These are phyloP conservation scores for Prunus yedoensis DNA, from an alignment of 331 rosid species.

Conservation along the genomic window DNA sequence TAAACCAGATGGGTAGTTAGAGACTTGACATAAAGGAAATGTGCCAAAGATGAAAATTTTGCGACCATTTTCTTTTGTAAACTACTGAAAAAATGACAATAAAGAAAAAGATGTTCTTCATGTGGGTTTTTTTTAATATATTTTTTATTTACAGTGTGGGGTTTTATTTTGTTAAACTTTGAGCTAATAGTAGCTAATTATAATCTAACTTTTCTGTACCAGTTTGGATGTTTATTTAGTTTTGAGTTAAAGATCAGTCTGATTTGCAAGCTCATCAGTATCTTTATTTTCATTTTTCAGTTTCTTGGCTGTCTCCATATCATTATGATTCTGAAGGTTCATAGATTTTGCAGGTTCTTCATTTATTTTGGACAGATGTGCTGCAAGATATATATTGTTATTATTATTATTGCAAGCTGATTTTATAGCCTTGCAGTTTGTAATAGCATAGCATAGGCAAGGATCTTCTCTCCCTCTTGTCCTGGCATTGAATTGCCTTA, in stretches of 20 bases:
- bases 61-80: not conserved
- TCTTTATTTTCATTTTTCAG: not conserved
- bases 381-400: too few relatives aligned
- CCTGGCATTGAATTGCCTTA: conserved; percentile 2
- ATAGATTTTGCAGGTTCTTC: too few relatives aligned
- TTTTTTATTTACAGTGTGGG: not conserved
- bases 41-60: too few relatives aligned
- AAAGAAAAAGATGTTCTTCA: not conserved
- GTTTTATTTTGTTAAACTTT: not conserved
- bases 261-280: not conserved
- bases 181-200: conserved; percentile 1
- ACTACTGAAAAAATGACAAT: not conserved
- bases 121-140: too few relatives aligned
- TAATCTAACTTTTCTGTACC: not conserved
- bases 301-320: too few relatives aligned
- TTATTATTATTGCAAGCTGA: too few relatives aligned
- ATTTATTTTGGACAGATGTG: too few relatives aligned
- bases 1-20: too few relatives aligned
- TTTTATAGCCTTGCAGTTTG: too few relatives aligned
- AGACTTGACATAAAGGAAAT: too few relatives aligned
- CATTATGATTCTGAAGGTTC: too few relatives aligned
- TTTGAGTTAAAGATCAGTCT: not conserved
- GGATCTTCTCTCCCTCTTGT: not conserved
- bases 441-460: too few relatives aligned
- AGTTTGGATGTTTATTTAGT: not conserved